These are phyloP conservation scores for Saccharomycopsis hybrid DNA, from an alignment of 1,139 yeast genomes.

Conservation along the genomic window DNA sequence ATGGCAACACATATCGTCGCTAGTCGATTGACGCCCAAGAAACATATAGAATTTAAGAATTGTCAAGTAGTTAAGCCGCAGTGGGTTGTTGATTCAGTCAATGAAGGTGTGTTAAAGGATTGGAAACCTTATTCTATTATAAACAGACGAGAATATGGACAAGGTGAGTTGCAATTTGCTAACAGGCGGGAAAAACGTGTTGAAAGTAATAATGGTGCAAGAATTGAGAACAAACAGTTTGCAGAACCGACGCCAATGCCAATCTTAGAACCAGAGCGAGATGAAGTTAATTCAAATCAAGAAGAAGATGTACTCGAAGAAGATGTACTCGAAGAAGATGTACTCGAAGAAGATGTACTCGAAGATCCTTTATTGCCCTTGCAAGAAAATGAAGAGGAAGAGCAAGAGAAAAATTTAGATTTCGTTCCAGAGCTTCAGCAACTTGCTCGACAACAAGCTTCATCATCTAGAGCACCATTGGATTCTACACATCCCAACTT, in stretches of 20 bases:
- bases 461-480: neutral
- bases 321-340: neutral
- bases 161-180: conserved; percentile 32
- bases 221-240: too few species aligned
- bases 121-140: conserved; percentile 67
- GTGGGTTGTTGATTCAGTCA: conserved; percentile 72
- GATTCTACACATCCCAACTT: conserved; percentile 80
- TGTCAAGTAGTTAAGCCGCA: conserved; percentile 74
- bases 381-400: conserved; percentile 6
- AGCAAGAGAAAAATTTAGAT: conserved; percentile 17
- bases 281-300: too few species aligned
- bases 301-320: neutral
- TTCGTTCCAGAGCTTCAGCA: neutral
- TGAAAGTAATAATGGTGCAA: too few species aligned
- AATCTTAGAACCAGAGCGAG: too few species aligned
- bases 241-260: too few species aligned
- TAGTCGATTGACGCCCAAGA: conserved; percentile 69
- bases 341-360: neutral
- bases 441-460: too few species aligned
- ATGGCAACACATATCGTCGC: conserved; percentile 84
- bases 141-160: conserved; percentile 43
- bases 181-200: conserved; percentile 5
- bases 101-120: conserved; percentile 40
- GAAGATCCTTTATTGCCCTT: neutral
- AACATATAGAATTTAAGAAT: conserved; percentile 54